A percentile compares a stretch with the other conserved stretches of the same genome.
phyloP scores from a whole-genome alignment of 305 asterid species.

The Fraxinus angustifolia region DNA sequence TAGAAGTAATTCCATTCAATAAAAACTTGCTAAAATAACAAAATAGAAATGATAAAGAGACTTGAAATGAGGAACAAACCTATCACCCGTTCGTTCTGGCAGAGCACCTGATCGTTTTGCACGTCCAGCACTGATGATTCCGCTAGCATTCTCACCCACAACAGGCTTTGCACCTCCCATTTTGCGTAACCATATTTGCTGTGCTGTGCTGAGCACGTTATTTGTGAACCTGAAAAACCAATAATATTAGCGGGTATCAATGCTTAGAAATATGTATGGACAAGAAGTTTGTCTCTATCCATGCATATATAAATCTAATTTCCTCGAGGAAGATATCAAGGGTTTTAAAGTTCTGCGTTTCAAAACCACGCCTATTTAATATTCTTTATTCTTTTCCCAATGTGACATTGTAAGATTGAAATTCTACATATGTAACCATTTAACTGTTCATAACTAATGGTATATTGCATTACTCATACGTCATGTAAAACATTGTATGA shows the following conservation, averaged over 20 bases:
- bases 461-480: not conserved
- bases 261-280: not conserved
- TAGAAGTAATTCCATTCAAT: constrained; percentile 24
- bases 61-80: constrained; percentile 42
- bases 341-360: not conserved
- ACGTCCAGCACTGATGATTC: constrained; percentile 93
- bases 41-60: constrained; percentile 7
- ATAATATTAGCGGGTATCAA: not conserved
- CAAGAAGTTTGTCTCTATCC: not conserved
- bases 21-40: constrained; percentile 20
- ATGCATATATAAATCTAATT: not conserved
- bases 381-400: not conserved
- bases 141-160: constrained; percentile 82
- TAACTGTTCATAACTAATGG: not conserved
- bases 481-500: not conserved
- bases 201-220: constrained; percentile 94
- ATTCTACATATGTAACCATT: not conserved
- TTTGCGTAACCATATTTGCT: constrained; percentile 95
- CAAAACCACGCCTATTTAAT: not conserved
- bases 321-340: not conserved
- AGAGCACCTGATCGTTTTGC: constrained; percentile 77
- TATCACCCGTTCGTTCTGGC: constrained; percentile 64
- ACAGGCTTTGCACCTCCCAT: constrained; percentile 93
- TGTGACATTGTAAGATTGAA: not conserved
- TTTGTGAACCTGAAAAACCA: constrained; percentile 72